These are phyloP conservation scores for Citrullus amarus DNA, from an alignment of 306 rosid species.

Conservation along the genomic window DNA sequence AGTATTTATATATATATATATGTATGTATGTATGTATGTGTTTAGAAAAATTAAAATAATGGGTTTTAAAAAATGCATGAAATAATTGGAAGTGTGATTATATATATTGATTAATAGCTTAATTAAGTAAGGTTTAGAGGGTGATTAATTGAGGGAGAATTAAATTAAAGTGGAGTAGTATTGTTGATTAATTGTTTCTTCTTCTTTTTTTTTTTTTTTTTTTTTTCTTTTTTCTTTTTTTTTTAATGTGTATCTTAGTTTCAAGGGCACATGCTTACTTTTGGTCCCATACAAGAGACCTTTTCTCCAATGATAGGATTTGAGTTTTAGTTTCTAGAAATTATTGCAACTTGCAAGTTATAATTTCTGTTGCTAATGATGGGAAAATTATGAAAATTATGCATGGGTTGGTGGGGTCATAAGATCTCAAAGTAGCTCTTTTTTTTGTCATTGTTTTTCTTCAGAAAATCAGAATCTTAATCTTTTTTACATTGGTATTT, in stretches of 20 bases:
- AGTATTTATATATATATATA: not conserved
- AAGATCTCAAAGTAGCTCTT: slow-evolving; percentile 27
- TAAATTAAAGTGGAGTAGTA: not conserved
- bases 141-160: not conserved
- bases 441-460: slow-evolving; percentile 28
- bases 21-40: too few species aligned
- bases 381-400: not conserved
- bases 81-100: too few species aligned
- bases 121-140: not conserved
- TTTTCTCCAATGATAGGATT: not conserved
- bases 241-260: not conserved
- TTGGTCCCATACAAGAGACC: not conserved
- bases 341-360: not conserved
- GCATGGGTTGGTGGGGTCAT: slow-evolving; percentile 28
- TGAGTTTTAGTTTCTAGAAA: not conserved
- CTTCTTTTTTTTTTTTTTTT: too few species aligned
- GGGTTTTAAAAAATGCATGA: too few species aligned
- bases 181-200: not conserved
- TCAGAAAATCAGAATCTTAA: slow-evolving; percentile 64
- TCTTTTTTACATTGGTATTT: slow-evolving; percentile 26
- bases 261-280: not conserved
- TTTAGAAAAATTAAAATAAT: too few species aligned
- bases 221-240: too few species aligned
- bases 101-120: not conserved
- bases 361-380: slow-evolving; percentile 7